Conservation (phyloP, 345 rosid genomes). For the Gossypium mustelinum region DNA sequence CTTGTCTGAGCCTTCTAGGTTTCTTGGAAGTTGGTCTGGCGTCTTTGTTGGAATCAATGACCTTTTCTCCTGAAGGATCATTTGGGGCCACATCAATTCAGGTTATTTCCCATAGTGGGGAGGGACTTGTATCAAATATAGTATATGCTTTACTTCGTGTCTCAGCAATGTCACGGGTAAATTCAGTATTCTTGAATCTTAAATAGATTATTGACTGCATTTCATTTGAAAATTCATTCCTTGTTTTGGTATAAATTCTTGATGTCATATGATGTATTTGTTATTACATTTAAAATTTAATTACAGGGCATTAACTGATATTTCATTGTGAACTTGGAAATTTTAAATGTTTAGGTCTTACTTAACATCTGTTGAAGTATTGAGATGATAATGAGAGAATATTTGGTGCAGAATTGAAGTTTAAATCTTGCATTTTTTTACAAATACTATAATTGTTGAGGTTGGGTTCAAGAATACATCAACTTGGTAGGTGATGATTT, state of each 20-base stretch:
- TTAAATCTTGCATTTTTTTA: background rate
- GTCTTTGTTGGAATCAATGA: slow-evolving; percentile 53
- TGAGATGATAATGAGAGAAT: background rate
- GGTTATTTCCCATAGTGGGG: slow-evolving; percentile 77
- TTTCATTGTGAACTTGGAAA: background rate
- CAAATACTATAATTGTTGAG: background rate
- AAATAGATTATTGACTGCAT: background rate
- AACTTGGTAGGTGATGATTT: background rate
- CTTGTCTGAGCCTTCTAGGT: slow-evolving; percentile 38
- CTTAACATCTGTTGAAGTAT: background rate
- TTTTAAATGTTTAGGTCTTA: background rate
- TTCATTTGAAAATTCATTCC: background rate
- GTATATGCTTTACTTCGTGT: slow-evolving; percentile 93
- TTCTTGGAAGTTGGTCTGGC: slow-evolving; percentile 71
- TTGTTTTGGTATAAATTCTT: background rate
- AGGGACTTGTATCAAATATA: slow-evolving; percentile 84
- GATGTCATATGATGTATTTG: background rate
- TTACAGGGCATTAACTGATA: background rate
- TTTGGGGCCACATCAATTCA: slow-evolving; percentile 60
- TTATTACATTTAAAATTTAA: background rate
- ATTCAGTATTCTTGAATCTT: slow-evolving; percentile 13
- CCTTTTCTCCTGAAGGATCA: slow-evolving; percentile 58
- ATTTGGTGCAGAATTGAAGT: slow-evolving; percentile 1
- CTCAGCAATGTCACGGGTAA: slow-evolving; percentile 98
- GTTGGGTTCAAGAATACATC: background rate